phyloP scores from a whole-genome alignment of 345 rosid species.

The Sapria himalayana region DNA sequence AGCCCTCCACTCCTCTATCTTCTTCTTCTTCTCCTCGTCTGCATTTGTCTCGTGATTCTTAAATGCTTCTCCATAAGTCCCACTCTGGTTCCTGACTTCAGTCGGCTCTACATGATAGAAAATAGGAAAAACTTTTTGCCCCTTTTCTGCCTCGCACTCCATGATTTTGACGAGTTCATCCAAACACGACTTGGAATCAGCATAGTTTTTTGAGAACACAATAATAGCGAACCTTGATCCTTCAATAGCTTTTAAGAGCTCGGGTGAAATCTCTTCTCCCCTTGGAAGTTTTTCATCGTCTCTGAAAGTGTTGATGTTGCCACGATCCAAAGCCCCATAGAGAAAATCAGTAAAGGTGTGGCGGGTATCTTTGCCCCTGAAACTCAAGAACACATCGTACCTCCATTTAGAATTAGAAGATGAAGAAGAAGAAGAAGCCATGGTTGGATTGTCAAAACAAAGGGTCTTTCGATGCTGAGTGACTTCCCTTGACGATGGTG shows the following conservation, averaged over 20 bases:
- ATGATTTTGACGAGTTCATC: constrained; percentile 3
- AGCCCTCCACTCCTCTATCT: not conserved
- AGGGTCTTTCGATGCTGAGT: not conserved
- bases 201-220: constrained; percentile 5
- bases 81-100: constrained; percentile 2
- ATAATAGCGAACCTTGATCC: not conserved
- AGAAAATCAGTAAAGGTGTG: no score
- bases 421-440: not conserved
- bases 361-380: no score
- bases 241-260: not conserved
- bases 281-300: constrained; percentile 2
- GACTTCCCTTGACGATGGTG: not conserved
- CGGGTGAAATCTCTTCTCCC: not conserved
- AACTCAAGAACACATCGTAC: no score
- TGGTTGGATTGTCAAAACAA: not conserved
- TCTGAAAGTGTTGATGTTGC: not conserved
- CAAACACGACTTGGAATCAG: constrained; percentile 1
- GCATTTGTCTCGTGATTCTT: not conserved
- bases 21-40: not conserved
- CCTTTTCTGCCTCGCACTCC: not conserved
- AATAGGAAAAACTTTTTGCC: constrained; percentile 1
- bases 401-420: not conserved
- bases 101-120: constrained; percentile 6
- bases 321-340: no score
- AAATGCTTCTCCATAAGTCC: not conserved